These are phyloP conservation scores for Spathaspora sp. DNA, from an alignment of 805 yeast genomes.

Conservation along the genomic window DNA sequence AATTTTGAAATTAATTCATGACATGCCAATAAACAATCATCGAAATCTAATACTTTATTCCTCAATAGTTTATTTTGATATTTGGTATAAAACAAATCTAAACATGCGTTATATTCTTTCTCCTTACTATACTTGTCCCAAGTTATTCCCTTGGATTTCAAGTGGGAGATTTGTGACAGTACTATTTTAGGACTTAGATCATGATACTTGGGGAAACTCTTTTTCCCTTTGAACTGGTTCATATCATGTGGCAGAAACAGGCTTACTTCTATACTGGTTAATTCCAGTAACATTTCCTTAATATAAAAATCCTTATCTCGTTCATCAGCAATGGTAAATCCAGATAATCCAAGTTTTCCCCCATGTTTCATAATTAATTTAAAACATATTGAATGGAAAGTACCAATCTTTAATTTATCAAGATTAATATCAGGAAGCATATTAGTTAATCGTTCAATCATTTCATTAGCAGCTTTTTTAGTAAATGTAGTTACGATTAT, in stretches of 20 bases:
- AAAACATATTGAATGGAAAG: constrained; percentile 83
- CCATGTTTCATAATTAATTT: constrained; percentile 58
- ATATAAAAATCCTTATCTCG: constrained; percentile 52
- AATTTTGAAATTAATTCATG: constrained; percentile 45
- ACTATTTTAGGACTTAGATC: neutral
- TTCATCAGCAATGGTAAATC: constrained; percentile 60
- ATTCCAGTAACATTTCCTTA: constrained; percentile 32
- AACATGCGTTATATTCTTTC: constrained; percentile 9
- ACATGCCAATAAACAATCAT: constrained; percentile 67
- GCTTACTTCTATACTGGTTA: constrained; percentile 15
- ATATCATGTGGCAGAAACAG: constrained; percentile 9
- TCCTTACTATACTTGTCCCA: constrained; percentile 35
- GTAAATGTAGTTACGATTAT: constrained; percentile 91
- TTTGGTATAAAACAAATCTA: constrained; percentile 38
- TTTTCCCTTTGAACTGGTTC: constrained; percentile 1
- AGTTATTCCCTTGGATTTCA: constrained; percentile 51
- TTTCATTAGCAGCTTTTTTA: constrained; percentile 85
- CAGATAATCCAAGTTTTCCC: constrained; percentile 37
- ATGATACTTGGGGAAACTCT: constrained; percentile 11
- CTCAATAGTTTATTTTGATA: constrained; percentile 50
- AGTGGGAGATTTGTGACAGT: constrained; percentile 43
- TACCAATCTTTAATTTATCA: constrained; percentile 64
- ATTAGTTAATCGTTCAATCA: constrained; percentile 55
- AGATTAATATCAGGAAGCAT: constrained; percentile 33
- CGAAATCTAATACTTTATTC: constrained; percentile 66